phyloP scores from a whole-genome alignment of 2,329 filamentous ascomycete species.

The Beauveria scarabaeidicola region DNA sequence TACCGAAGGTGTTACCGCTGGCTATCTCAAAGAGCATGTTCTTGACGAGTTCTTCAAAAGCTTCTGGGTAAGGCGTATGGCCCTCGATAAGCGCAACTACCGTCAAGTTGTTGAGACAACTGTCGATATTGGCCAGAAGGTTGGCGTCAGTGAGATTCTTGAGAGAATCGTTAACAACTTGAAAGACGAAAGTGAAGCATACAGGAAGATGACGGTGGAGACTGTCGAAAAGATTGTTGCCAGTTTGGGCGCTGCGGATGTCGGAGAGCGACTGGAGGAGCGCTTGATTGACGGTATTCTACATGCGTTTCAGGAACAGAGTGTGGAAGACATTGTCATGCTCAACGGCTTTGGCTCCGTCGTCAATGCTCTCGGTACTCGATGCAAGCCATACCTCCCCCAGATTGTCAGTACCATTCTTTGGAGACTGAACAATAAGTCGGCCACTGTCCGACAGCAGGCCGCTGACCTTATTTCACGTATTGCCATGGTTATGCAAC shows the following conservation, averaged over 20 bases:
- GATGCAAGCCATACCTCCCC: conserved; percentile 92
- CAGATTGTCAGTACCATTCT: conserved; percentile 97
- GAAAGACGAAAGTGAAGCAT: conserved; percentile 96
- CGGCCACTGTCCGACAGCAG: conserved; percentile 90
- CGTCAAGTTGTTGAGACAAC: conserved; percentile 97
- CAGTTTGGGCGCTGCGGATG: conserved; percentile 85
- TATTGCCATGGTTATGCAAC: conserved; percentile 98
- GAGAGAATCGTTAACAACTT: conserved; percentile 90
- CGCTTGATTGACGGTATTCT: conserved; percentile 91
- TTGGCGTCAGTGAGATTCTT: conserved; percentile 92
- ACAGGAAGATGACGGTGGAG: conserved; percentile 98
- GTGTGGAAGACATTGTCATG: conserved; percentile 90
- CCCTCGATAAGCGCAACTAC: conserved; percentile 94
- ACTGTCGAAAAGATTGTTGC: conserved; percentile 95
- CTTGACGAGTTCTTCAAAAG: conserved; percentile 96
- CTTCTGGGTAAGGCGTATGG: conserved; percentile 97
- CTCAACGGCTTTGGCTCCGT: conserved; percentile 97
- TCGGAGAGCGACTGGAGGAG: conserved; percentile 87
- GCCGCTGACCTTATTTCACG: conserved; percentile 93
- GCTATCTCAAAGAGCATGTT: conserved; percentile 91
- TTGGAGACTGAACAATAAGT: conserved; percentile 96
- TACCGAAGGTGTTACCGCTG: conserved; percentile 89
- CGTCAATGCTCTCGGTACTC: conserved; percentile 85
- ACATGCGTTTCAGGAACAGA: conserved; percentile 96
- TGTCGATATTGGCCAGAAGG: conserved; percentile 92